Conservation (phyloP, 2,329 filamentous ascomycete genomes). For the Clarireedia hainanense region DNA sequence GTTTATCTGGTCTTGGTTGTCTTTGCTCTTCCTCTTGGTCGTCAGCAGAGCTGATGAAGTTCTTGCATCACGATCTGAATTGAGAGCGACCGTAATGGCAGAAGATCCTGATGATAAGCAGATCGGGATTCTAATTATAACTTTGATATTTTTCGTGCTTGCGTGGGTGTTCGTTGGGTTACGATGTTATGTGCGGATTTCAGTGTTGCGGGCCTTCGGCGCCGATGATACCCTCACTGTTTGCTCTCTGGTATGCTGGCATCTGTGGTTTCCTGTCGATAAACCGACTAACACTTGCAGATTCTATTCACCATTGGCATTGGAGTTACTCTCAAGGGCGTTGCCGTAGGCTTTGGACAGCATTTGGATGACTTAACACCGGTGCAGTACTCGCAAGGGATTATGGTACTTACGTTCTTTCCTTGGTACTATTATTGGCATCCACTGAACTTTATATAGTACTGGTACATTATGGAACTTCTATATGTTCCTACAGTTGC, state of each 20-base stretch:
- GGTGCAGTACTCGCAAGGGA: constrained; percentile 6
- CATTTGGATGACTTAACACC: constrained; percentile 11
- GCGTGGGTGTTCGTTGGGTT: constrained; percentile 34
- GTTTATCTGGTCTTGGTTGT: neutral
- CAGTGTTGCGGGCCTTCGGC: constrained; percentile 36
- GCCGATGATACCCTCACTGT: constrained; percentile 43
- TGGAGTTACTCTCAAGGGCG: constrained; percentile 15
- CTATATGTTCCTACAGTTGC: constrained; percentile 37
- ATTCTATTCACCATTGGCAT: constrained; percentile 14
- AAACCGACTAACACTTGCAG: constrained; percentile 8
- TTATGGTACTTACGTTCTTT: constrained; percentile 15
- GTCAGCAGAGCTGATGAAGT: neutral
- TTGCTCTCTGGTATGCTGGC: constrained; percentile 34
- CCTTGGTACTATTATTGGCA: neutral
- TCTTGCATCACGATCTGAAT: neutral
- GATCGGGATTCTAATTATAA: constrained; percentile 12
- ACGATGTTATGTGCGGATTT: constrained; percentile 38
- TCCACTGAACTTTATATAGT: constrained; percentile 8
- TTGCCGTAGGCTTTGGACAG: constrained; percentile 18
- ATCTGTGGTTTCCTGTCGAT: neutral
- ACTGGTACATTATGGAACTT: constrained; percentile 25
- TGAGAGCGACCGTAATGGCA: neutral
- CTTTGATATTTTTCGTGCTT: constrained; percentile 28
- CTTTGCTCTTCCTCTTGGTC: neutral
- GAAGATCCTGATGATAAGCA: neutral